Percentiles rank a stretch among this genome's conserved stretches.
These are phyloP conservation scores for Penicillium hordei DNA, from an alignment of 2,329 filamentous ascomycete genomes.

Conservation along the genomic window DNA sequence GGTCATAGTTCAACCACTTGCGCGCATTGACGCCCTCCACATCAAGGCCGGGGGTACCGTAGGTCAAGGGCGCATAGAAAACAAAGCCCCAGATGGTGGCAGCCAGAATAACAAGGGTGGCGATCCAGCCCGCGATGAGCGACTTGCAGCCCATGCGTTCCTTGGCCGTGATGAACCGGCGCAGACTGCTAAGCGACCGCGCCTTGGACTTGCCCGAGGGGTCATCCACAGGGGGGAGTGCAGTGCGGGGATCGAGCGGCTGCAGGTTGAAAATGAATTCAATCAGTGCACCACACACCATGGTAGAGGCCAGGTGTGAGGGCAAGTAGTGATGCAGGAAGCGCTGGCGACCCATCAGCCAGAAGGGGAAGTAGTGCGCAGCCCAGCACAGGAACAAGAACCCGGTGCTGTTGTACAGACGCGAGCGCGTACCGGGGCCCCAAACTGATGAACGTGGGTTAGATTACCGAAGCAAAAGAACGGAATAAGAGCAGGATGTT, in stretches of 20 bases:
- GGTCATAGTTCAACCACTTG: constrained; percentile 95
- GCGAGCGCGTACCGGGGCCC: constrained; percentile 75
- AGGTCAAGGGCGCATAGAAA: constrained; percentile 93
- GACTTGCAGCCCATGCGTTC: constrained; percentile 80
- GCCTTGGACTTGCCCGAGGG: constrained; percentile 45
- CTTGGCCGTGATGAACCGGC: constrained; percentile 69
- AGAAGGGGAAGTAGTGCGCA: constrained; percentile 96
- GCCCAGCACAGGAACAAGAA: constrained; percentile 99
- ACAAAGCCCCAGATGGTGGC: constrained; percentile 75
- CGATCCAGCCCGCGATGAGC: constrained; percentile 75
- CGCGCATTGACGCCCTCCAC: constrained; percentile 75
- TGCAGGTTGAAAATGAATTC: constrained; percentile 97
- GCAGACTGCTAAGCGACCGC: constrained; percentile 35
- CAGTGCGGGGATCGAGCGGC: constrained; percentile 50
- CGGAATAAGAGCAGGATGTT: background rate
- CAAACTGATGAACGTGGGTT: constrained; percentile 35
- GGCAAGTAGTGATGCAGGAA: constrained; percentile 98
- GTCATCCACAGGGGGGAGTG: constrained; percentile 51
- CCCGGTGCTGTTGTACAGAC: constrained; percentile 95
- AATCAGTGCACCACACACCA: constrained; percentile 86
- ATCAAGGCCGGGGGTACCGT: constrained; percentile 84
- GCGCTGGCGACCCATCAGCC: constrained; percentile 94
- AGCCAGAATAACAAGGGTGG: constrained; percentile 66
- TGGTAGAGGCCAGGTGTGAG: constrained; percentile 82
- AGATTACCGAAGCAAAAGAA: background rate